Conservation (phyloP, 2,329 filamentous ascomycete genomes). For the Fusarium palustre region DNA sequence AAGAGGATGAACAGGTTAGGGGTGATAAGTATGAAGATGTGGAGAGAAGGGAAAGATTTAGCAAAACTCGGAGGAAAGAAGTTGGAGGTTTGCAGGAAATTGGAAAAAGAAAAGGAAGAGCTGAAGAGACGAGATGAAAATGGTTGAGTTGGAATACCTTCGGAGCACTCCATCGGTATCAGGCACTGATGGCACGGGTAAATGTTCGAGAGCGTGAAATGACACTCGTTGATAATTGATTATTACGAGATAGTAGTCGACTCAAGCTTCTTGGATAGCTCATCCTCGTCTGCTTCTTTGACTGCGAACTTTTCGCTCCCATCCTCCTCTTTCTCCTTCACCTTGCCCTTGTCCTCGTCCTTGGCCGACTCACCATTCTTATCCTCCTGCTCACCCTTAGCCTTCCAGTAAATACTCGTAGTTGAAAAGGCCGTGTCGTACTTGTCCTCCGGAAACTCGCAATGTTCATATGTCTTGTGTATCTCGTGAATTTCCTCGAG, state of each 20-base stretch:
- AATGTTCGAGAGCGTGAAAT: not conserved
- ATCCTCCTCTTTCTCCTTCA: not conserved
- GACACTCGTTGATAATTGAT: not conserved
- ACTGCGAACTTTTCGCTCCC: not conserved
- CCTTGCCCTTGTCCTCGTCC: not conserved
- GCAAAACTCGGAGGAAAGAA: not conserved
- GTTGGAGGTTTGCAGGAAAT: not conserved
- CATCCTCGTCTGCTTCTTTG: slow-evolving; percentile 5
- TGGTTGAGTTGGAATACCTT: not conserved
- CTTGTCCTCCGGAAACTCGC: slow-evolving; percentile 41
- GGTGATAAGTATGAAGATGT: too few relatives aligned
- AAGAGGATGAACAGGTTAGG: not conserved
- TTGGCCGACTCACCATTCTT: not conserved
- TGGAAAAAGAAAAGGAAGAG: not conserved
- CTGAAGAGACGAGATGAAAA: not conserved
- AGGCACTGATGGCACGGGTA: too few relatives aligned
- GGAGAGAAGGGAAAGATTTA: too few relatives aligned
- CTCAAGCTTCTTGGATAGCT: slow-evolving; percentile 33
- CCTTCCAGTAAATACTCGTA: slow-evolving; percentile 47
- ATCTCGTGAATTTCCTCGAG: slow-evolving; percentile 43
- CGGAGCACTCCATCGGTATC: not conserved
- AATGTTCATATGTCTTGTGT: slow-evolving; percentile 35
- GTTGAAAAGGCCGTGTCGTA: slow-evolving; percentile 42
- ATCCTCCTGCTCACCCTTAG: not conserved
- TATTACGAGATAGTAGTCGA: slow-evolving; percentile 35